Conservation (phyloP, 129 eudicot genomes). For the Cynara cardunculus region DNA sequence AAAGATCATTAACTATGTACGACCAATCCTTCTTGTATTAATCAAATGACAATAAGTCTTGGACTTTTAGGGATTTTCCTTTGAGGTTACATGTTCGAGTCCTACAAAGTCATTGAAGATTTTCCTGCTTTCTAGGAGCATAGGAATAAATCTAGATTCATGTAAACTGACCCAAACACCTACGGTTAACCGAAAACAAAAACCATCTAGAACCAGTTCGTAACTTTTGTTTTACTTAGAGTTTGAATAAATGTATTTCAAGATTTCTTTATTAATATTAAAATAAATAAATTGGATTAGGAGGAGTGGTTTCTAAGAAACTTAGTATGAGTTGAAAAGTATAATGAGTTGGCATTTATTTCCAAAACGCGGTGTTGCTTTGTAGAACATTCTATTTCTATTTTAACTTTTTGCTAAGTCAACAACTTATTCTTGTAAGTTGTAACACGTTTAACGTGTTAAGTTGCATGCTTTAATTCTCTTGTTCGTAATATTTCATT, state of each 20-base stretch:
- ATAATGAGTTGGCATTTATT: conserved; percentile 2
- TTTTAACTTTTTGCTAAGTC: conserved; percentile 13
- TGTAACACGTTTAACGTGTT: neutral
- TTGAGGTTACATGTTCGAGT: too few species aligned
- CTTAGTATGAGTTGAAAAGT: conserved; percentile 1
- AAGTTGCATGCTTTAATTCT: neutral
- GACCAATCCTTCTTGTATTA: too few species aligned
- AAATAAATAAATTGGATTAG: neutral
- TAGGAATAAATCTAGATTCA: too few species aligned
- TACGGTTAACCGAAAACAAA: neutral
- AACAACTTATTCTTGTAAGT: neutral
- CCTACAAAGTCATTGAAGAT: too few species aligned
- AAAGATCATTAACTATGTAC: neutral
- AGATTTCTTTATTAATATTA: neutral
- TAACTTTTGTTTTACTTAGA: neutral
- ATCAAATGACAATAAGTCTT: too few species aligned
- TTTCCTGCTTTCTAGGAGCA: too few species aligned
- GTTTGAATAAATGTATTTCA: neutral
- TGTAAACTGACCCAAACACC: too few species aligned
- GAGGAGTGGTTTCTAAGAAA: conserved; percentile 12
- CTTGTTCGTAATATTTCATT: neutral
- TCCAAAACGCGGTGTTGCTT: conserved; percentile 25
- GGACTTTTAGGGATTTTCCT: too few species aligned
- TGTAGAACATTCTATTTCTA: neutral
- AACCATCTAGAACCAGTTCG: neutral